phyloP scores from a whole-genome alignment of 176 grass and related monocot species.

The Elymus sibiricus region DNA sequence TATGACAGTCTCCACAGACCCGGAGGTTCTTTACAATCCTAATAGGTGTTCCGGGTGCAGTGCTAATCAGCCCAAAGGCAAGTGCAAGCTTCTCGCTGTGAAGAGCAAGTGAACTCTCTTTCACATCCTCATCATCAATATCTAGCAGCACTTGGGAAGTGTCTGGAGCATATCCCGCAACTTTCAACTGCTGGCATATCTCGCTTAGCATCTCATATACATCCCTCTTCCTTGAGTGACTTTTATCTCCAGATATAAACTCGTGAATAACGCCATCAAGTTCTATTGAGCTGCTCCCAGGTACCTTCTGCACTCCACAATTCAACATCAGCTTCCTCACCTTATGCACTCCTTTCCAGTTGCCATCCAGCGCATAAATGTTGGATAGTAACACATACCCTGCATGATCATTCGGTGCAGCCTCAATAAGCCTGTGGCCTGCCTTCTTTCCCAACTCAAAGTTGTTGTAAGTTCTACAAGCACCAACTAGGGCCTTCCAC shows the following conservation, averaged over 20 bases:
- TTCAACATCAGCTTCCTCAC: slow-evolving; percentile 60
- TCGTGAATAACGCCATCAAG: slow-evolving; percentile 61
- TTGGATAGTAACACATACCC: slow-evolving; percentile 65
- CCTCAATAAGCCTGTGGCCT: slow-evolving; percentile 51
- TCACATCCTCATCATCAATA: slow-evolving; percentile 59
- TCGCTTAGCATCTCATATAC: slow-evolving; percentile 55
- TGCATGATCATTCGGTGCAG: slow-evolving; percentile 53
- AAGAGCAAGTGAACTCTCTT: slow-evolving; percentile 58
- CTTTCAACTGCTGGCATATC: slow-evolving; percentile 49
- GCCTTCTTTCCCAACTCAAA: slow-evolving; percentile 48
- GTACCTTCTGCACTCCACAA: slow-evolving; percentile 50
- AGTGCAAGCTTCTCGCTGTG: slow-evolving; percentile 76
- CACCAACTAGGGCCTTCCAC: slow-evolving; percentile 59
- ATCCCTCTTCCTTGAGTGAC: slow-evolving; percentile 49
- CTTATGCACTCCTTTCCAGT: slow-evolving; percentile 55
- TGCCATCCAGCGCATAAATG: slow-evolving; percentile 64
- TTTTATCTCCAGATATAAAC: slow-evolving; percentile 61
- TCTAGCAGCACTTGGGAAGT: slow-evolving; percentile 65
- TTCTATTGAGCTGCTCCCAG: slow-evolving; percentile 61
- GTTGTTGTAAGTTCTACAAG: slow-evolving; percentile 67
- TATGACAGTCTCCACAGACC: slow-evolving; percentile 70
- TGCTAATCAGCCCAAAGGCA: slow-evolving; percentile 65
- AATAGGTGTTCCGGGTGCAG: slow-evolving; percentile 37
- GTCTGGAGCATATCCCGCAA: slow-evolving; percentile 45
- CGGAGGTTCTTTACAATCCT: slow-evolving; percentile 64